A percentile compares a stretch with the other conserved stretches of the same genome.
Evolutionary conservation across 2,329 filamentous ascomycete genomes (phyloP).

Genomic region (Verruconis gallopava): DNA sequence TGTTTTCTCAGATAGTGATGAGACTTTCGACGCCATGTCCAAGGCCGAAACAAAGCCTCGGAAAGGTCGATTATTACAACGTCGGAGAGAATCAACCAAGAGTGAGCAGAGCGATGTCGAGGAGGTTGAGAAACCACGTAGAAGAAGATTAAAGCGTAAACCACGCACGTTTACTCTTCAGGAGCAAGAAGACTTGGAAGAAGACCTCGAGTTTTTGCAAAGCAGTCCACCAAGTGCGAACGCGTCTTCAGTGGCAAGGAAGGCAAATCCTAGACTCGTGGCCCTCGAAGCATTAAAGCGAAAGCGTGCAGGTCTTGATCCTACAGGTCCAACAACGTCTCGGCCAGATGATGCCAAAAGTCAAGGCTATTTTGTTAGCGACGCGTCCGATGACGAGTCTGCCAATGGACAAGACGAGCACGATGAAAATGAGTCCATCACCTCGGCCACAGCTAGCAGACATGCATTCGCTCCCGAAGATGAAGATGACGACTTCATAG

Average conservation of each 20-base stretch:
- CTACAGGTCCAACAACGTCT: constrained; percentile 17
- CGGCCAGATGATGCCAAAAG: constrained; percentile 16
- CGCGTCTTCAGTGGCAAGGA: background rate
- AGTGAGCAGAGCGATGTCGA: constrained; percentile 8
- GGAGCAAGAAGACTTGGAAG: constrained; percentile 9
- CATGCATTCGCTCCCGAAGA: constrained; percentile 39
- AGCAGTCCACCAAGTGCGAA: constrained; percentile 3
- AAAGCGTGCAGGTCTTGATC: constrained; percentile 22
- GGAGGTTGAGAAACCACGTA: constrained; percentile 9
- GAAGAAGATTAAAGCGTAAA: constrained; percentile 5
- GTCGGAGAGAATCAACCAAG: too few relatives aligned
- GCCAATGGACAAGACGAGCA: constrained; percentile 16
- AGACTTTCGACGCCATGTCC: background rate
- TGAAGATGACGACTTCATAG: constrained; percentile 52
- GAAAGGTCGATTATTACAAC: background rate
- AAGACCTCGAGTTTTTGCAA: constrained; percentile 9
- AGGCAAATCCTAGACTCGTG: constrained; percentile 24
- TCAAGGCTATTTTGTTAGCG: constrained; percentile 11
- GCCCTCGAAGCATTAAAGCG: constrained; percentile 33
- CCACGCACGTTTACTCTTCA: background rate
- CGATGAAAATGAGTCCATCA: constrained; percentile 11
- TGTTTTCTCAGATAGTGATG: background rate
- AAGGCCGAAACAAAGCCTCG: background rate
- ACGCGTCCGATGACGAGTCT: constrained; percentile 20
- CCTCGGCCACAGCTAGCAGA: constrained; percentile 17